Base-by-base conservation (phyloP, 108 stramenopile genomes). In the Mediolabrus comicus region DNA sequence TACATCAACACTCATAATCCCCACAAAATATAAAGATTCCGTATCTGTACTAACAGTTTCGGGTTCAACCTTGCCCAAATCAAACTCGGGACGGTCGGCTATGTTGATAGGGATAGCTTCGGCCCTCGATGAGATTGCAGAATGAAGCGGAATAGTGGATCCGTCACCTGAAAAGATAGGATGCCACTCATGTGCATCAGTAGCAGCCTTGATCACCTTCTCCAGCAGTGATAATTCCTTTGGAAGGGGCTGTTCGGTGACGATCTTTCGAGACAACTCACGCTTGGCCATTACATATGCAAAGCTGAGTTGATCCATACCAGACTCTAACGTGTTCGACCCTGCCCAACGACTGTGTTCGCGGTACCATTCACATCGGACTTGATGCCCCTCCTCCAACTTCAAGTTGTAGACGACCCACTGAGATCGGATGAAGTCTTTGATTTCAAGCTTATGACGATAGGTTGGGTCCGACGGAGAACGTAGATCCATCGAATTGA, bases 311-410 rank as follows among this genome's bases (percentile, higher is more conserved):
- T 90, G 87, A 57, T 92, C 92, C 16, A 88, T 34, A 17, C 82
- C 76, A n/a, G 41, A 43, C 4, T 43, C 41, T 17, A 62, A 29
- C 39, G 65, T 29, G 74, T 74, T 32, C 56, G 59, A 74, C 0
- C 70, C 82, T 3, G 22, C 71, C 92, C 92, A 92, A 46, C 70
- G 83, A 29, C 81, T 54, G 49, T 90, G 87, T 61, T 92, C 92
- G 34, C 75, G 79, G 66, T 87, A 92, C 92, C 92, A 92, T 49
- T 92, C 86, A 58, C 92, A 92, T 39, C 92, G 87, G 4, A 92
- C 66, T 39, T 86, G 75, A 33, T 85, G 77, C 35, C 75, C 83
- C 41, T 90, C 92, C 58, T 84, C 86, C 32, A 84, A 53, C 28
- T 77, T 69, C 53, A 88, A 62, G 58, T 92, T 84, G 71, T 92